Conservation (phyloP, 148 eudicot species). For the Silene latifolia region DNA sequence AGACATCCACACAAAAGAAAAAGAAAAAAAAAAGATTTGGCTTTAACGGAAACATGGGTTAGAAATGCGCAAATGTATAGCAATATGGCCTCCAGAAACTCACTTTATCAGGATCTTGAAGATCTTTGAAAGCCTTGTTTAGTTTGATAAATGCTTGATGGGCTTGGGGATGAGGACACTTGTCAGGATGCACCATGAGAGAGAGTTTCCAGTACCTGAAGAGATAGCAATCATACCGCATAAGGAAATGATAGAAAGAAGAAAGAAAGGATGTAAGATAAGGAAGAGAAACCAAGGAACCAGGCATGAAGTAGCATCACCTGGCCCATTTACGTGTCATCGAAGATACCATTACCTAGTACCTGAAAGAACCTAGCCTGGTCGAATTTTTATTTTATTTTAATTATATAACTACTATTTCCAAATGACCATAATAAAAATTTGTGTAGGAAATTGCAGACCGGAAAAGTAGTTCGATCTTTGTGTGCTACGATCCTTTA, state of each 20-base stretch:
- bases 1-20: too few species aligned
- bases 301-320: neutral
- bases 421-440: neutral
- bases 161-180: conserved; percentile 98
- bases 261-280: neutral
- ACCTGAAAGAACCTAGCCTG: too few species aligned
- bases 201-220: conserved; percentile 93
- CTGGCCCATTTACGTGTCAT: neutral
- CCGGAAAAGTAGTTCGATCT: neutral
- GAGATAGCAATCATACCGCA: conserved; percentile 8
- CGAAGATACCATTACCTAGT: neutral
- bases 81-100: conserved; percentile 18
- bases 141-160: conserved; percentile 86
- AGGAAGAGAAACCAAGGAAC: neutral
- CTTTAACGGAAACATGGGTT: neutral
- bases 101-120: conserved; percentile 93
- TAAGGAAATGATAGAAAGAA: neutral
- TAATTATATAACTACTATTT: too few species aligned
- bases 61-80: neutral
- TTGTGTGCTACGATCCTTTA: neutral
- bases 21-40: neutral
- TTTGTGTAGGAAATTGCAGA: neutral
- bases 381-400: too few species aligned
- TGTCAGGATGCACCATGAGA: conserved; percentile 97
- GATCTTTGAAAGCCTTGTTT: conserved; percentile 91